Conservation (phyloP, 148 eudicot genomes). For the Salicornia ramosissima region DNA sequence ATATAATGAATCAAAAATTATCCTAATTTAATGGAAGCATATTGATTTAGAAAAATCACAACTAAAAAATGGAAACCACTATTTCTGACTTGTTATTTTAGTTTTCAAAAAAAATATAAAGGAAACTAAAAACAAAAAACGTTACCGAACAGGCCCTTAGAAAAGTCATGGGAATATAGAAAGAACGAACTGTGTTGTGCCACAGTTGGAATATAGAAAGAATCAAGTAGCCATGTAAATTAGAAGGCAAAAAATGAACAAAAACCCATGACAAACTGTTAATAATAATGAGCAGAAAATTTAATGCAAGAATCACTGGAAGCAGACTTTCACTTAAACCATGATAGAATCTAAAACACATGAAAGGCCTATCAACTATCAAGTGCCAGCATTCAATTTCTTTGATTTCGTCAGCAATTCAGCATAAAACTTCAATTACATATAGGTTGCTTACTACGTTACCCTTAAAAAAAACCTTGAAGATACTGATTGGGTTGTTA, state of each 20-base stretch:
- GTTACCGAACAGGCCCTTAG: too few species aligned
- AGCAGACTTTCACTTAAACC: not conserved
- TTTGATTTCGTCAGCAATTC: not conserved
- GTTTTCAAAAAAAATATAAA: too few species aligned
- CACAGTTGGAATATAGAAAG: not conserved
- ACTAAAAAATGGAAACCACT: too few species aligned
- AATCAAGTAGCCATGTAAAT: not conserved
- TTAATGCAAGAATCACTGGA: too few species aligned
- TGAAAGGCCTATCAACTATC: not conserved
- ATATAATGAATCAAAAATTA: too few species aligned
- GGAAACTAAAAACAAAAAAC: too few species aligned
- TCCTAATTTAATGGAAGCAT: too few species aligned
- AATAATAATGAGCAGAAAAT: not conserved
- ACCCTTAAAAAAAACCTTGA: not conserved
- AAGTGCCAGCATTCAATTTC: not conserved
- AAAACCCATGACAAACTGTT: too few species aligned
- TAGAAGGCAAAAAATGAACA: not conserved
- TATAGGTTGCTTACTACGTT: not conserved
- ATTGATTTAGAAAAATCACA: too few species aligned
- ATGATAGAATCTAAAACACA: not conserved
- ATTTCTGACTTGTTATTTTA: too few species aligned
- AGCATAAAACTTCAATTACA: not conserved
- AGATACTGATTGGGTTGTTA: not conserved
- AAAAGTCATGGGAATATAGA: too few species aligned
- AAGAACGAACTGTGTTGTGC: too few species aligned